Evolutionary conservation across 129 eudicot genomes (phyloP).

Genomic region (Tagetes patula): DNA sequence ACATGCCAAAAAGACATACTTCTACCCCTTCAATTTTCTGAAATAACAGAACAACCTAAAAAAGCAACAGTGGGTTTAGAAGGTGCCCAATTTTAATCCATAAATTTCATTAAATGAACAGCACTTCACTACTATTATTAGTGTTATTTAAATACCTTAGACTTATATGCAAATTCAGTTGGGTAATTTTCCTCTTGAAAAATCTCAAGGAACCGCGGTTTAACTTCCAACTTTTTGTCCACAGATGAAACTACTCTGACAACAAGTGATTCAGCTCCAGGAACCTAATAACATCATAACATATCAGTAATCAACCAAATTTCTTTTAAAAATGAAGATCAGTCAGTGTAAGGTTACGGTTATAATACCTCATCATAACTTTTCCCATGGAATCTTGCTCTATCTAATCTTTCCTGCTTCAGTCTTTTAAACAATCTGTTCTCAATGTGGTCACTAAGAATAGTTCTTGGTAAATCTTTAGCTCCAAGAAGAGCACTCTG

Average conservation of each 20-base stretch:
- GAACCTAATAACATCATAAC: constrained; percentile 54
- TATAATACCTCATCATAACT: constrained; percentile 74
- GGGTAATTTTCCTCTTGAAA: constrained; percentile 91
- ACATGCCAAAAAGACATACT: constrained; percentile 99
- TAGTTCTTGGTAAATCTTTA: constrained; percentile 86
- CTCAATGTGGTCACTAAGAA: constrained; percentile 93
- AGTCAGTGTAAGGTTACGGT: neutral
- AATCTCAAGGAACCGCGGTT: constrained; percentile 81
- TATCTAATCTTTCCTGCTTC: constrained; percentile 75
- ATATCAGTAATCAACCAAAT: neutral
- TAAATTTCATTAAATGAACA: constrained; percentile 10
- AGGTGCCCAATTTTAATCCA: neutral
- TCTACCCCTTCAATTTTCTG: constrained; percentile 99
- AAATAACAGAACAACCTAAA: constrained; percentile 83
- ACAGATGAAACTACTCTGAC: constrained; percentile 95
- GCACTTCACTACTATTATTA: constrained; percentile 12
- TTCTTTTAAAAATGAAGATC: neutral
- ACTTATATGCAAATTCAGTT: constrained; percentile 80
- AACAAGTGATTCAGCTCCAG: constrained; percentile 94
- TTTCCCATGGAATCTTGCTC: constrained; percentile 78
- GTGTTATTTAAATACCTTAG: constrained; percentile 57
- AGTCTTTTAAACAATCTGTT: constrained; percentile 55
- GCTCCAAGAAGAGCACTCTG: constrained; percentile 99
- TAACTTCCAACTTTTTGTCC: constrained; percentile 95
- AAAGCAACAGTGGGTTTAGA: constrained; percentile 22